Evolutionary conservation across 805 yeast species (phyloP), one percentile per base, ranked within the genome.

Genomic region (Saccharomyces kudriavzevii): DNA sequence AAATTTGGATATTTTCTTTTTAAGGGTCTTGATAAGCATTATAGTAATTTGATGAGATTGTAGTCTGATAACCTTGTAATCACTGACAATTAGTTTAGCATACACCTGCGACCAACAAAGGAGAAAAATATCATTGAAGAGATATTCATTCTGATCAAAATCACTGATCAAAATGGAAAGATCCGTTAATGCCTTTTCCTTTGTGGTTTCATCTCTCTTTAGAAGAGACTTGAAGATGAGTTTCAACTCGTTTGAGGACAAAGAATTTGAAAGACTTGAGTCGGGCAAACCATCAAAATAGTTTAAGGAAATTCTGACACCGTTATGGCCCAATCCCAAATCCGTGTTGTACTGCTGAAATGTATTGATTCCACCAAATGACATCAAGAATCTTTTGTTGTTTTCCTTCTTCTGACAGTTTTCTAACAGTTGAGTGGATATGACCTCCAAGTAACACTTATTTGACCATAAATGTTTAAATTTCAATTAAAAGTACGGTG

Each of bases 151-250:
- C 54, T 13, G 61, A 4, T 48, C 56, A 13, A 49, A 31, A 20
- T 59, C 49, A 4, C 62, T 65, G 2, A 79, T 56, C 29, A 70
- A 62, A 3, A 67, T 61, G 2, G 74, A 60, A 29, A 85, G 64
- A 45, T 87, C 95, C 5, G 59, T 65, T 26, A 89, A 72, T 0
- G 94, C 89, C 64, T 85, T 87, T 60, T 89, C 96, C 63, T 84
- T 87, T 0, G 98, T 92, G n/a, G 82, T 83, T 5, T 84, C 78
- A 62, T 90, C 96, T 63, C 86, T 81, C 68, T 90, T 91, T 66
- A 85, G 66, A 49, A 91, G 68, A 9, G 87, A 81, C 65, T 87
- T 90, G 74, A 90, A 85, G n/a, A 83, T 73, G 10, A 90, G 72
- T 46, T 79, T 78, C 53, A 86, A 48, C 20, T 66, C 65, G 45